Percentiles rank a stretch among this genome's conserved stretches.
Evolutionary conservation across 129 eudicot genomes (phyloP).

Genomic region (Lactuca sativa): DNA sequence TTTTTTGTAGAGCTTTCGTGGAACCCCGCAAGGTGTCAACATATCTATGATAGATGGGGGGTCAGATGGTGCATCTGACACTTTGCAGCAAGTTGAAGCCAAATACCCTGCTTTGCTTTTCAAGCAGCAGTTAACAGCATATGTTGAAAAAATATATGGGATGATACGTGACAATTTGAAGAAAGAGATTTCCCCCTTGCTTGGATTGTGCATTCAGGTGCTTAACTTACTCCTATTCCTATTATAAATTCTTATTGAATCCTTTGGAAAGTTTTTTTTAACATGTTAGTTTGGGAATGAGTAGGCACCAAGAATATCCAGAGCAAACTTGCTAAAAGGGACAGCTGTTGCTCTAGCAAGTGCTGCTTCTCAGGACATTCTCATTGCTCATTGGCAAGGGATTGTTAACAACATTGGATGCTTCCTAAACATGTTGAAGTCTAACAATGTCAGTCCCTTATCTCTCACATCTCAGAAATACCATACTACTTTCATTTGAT

Average conservation of each 20-base stretch:
- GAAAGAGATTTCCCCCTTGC: conserved; percentile 87
- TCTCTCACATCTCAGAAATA: neutral
- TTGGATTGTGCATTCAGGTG: conserved; percentile 98
- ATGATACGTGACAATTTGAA: conserved; percentile 88
- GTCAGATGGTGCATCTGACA: conserved; percentile 46
- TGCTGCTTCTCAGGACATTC: conserved; percentile 87
- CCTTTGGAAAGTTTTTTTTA: neutral
- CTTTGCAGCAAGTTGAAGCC: conserved; percentile 81
- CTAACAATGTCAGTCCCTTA: conserved; percentile 61
- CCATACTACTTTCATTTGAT: too few species aligned
- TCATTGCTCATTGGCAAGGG: conserved; percentile 97
- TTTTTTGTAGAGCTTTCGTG: conserved; percentile 74
- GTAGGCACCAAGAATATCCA: conserved; percentile 96
- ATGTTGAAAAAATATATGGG: conserved; percentile 94
- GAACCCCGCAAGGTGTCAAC: conserved; percentile 74
- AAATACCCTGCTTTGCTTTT: conserved; percentile 95
- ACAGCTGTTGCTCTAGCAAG: conserved; percentile 74
- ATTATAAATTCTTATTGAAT: neutral
- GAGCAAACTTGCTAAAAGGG: conserved; percentile 78
- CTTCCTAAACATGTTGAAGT: conserved; percentile 70
- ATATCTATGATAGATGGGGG: conserved; percentile 57
- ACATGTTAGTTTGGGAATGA: neutral
- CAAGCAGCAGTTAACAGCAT: conserved; percentile 93
- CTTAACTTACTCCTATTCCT: neutral
- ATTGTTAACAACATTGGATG: conserved; percentile 79